These are phyloP conservation scores for Lepidium didymum DNA, from an alignment of 345 rosid genomes.

Conservation along the genomic window DNA sequence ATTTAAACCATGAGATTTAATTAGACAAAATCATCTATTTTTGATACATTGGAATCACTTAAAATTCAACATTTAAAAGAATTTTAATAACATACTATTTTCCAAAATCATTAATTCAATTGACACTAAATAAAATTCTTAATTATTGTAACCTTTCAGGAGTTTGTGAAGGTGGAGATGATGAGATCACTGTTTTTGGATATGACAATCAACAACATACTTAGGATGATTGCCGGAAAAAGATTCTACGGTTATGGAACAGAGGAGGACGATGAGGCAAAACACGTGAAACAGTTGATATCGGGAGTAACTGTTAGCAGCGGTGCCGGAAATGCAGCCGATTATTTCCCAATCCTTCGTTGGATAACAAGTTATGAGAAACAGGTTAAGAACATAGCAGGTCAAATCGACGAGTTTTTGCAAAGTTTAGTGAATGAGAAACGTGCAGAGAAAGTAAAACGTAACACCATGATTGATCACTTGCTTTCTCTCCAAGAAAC, in stretches of 20 bases:
- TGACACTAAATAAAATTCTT: no score
- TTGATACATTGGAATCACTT: no score
- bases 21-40: no score
- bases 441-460: conserved; percentile 13
- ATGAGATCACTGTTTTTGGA: conserved; percentile 24
- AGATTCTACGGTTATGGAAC: conserved; percentile 44
- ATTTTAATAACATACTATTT: no score
- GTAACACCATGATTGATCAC: conserved; percentile 40
- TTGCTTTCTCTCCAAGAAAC: conserved; percentile 46
- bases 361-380: conserved; percentile 34
- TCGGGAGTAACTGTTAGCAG: conserved; percentile 8
- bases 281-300: conserved; percentile 31
- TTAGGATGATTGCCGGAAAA: conserved; percentile 43
- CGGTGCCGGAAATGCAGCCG: conserved; percentile 30
- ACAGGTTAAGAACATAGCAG: conserved; percentile 11
- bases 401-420: conserved; percentile 30
- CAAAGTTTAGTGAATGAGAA: conserved; percentile 41
- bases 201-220: conserved; percentile 31
- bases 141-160: background rate
- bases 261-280: conserved; percentile 28
- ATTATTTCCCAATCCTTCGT: conserved; percentile 40
- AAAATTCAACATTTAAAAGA: no score
- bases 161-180: conserved; percentile 32
- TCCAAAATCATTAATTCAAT: no score
- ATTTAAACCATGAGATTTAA: no score